Conservation (phyloP, 495 filamentous ascomycete species). For the Talaromyces borbonicus region DNA sequence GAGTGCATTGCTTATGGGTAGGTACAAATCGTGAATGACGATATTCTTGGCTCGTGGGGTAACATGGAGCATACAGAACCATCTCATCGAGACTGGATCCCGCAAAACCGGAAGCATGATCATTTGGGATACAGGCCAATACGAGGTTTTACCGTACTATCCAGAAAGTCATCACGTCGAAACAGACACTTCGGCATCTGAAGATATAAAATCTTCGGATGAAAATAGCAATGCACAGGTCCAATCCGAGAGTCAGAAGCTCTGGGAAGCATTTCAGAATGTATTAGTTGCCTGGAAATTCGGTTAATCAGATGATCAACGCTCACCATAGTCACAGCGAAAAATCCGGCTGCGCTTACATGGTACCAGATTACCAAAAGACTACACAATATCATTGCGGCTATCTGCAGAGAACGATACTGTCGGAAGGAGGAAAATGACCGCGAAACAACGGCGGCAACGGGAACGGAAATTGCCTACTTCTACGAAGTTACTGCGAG, state of each 20-base stretch:
- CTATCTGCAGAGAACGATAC: conserved; percentile 31
- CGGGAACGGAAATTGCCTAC: conserved; percentile 9
- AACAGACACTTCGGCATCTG: conserved; percentile 35
- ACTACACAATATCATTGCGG: conserved; percentile 50
- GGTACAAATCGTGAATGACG: conserved; percentile 10
- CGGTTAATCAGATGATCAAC: not conserved
- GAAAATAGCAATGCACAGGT: conserved; percentile 1
- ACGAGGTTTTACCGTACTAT: conserved; percentile 43
- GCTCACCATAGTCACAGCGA: conserved; percentile 17
- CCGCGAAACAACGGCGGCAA: conserved; percentile 25
- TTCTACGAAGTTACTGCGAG: not conserved
- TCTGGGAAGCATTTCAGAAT: conserved; percentile 42
- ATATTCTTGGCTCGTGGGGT: not conserved
- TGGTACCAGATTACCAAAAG: conserved; percentile 44
- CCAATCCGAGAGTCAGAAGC: conserved; percentile 43
- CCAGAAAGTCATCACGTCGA: conserved; percentile 21
- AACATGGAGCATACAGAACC: conserved; percentile 39
- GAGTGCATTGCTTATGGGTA: conserved; percentile 59
- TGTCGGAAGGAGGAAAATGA: conserved; percentile 22
- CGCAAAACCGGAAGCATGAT: conserved; percentile 50
- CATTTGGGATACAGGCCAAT: conserved; percentile 64
- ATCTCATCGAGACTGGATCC: conserved; percentile 57
- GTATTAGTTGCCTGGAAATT: conserved; percentile 15
- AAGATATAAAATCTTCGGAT: conserved; percentile 9
- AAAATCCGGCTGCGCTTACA: conserved; percentile 53